Base-by-base conservation (phyloP, 164 flowering plant genomes). In the Euptelea pleiosperma region DNA sequence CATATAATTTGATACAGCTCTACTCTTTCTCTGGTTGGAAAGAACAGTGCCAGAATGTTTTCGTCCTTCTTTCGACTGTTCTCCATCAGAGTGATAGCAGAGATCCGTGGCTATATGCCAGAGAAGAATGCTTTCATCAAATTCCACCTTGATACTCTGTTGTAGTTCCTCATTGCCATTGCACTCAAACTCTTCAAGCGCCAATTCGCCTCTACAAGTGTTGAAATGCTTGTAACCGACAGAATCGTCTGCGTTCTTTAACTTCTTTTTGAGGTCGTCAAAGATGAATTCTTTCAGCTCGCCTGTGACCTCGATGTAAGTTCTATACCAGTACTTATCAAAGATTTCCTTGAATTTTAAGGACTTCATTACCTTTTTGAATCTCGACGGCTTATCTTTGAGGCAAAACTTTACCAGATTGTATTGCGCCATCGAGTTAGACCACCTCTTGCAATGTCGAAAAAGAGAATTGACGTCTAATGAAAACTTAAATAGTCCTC, bases 31-130 rank as follows among this genome's bases (percentile, higher is more conserved):
- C 28, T 21, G n/a, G 1, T 28, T 16, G 2, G 57, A 12, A 18
- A 4, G 16, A 2, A 2, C 12, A 3, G 19, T 42, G 4, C 7
- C 3, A 31, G 42, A 39, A 39, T 9, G 1, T 9, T 39, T 10
- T 39, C 15, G 11, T 4, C 11, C 1, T 39, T 9, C 15, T 39
- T 6, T 16, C 6, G 24, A 7, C 1, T 2, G 8, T 42, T 42
- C 26, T 2, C n/a, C 12, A 39, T 64, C 64, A 0, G 16, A 6
- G 15, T 57, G 5, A 50, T 57, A 37, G 51, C 73, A 71, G 44
- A 71, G 37, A 6, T 68, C 65, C 2, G 79, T 75, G 1, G 75
- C 75, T 35, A 76, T 65, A 64, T 76, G 80, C n/a, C n/a, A n/a
- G n/a, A n/a, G n/a, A n/a, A n/a, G n/a, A n/a, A n/a, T n/a, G n/a